phyloP scores from a whole-genome alignment of 768 basidiomycete genomes.

The Boletales sp. region DNA sequence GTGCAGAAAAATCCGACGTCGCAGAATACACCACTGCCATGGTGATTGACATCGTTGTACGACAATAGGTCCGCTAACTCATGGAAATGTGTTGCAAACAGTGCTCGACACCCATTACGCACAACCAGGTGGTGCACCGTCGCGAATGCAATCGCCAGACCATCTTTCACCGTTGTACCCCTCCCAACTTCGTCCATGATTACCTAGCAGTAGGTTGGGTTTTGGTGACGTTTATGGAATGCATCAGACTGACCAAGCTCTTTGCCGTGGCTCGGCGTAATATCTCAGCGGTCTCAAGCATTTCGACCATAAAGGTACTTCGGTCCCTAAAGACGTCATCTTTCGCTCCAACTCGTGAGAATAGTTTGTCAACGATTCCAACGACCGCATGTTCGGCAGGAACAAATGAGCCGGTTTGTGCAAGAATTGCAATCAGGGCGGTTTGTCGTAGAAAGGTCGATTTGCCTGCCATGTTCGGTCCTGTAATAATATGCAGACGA shows the following conservation, averaged over 20 bases:
- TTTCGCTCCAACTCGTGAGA: constrained; percentile 92
- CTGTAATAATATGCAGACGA: constrained; percentile 81
- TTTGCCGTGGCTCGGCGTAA: constrained; percentile 75
- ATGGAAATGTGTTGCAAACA: constrained; percentile 99
- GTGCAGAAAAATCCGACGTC: constrained; percentile 87
- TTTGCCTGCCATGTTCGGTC: constrained; percentile 96
- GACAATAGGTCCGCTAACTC: constrained; percentile 86
- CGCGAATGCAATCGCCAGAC: constrained; percentile 90
- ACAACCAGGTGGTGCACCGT: constrained; percentile 77
- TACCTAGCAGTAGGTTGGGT: constrained; percentile 49
- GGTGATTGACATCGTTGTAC: constrained; percentile 40
- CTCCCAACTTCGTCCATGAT: constrained; percentile 99
- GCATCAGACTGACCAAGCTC: constrained; percentile 62
- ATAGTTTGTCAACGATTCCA: constrained; percentile 87
- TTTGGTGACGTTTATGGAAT: not conserved
- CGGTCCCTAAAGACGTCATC: constrained; percentile 92
- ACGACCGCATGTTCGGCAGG: constrained; percentile 79
- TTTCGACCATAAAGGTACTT: constrained; percentile 98
- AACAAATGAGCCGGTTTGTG: constrained; percentile 91
- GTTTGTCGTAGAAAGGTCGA: constrained; percentile 90
- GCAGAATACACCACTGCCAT: constrained; percentile 46
- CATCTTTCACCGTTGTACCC: constrained; percentile 90
- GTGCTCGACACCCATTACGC: constrained; percentile 70
- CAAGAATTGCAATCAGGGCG: constrained; percentile 84
- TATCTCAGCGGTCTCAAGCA: constrained; percentile 92